Evolutionary conservation across 257 asterid species (phyloP).

Genomic region (Jaltomata sinuosa): DNA sequence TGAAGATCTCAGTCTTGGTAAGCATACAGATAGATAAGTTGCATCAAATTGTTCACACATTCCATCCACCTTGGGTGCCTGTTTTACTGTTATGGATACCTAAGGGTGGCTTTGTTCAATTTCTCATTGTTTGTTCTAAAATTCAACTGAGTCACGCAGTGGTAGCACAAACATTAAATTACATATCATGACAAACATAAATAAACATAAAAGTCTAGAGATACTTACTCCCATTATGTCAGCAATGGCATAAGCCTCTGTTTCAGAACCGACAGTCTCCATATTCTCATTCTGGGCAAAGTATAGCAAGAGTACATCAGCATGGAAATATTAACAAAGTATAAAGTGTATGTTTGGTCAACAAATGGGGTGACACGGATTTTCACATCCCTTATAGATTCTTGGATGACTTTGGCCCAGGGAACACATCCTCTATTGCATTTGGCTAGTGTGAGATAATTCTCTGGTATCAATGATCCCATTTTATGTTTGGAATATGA

Average conservation of each 20-base stretch:
- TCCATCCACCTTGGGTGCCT: neutral
- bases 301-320: neutral
- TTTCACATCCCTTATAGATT: neutral
- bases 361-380: neutral
- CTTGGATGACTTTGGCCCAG: neutral
- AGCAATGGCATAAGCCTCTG: slow-evolving; percentile 85
- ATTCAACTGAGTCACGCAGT: neutral
- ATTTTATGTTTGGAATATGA: neutral
- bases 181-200: neutral
- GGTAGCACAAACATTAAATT: neutral
- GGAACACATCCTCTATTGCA: neutral
- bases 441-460: neutral
- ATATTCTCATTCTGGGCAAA: slow-evolving; percentile 51
- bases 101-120: neutral
- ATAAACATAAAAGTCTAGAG: neutral
- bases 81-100: neutral
- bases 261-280: slow-evolving; percentile 90
- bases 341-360: neutral
- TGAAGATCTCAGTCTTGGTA: neutral
- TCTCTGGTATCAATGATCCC: neutral
- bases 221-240: slow-evolving; percentile 78
- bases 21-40: neutral
- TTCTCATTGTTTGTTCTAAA: neutral
- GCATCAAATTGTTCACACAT: neutral
- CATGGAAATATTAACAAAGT: neutral